These are phyloP conservation scores for Microsporum audouinii DNA, from an alignment of 2,329 filamentous ascomycete species.

Conservation along the genomic window DNA sequence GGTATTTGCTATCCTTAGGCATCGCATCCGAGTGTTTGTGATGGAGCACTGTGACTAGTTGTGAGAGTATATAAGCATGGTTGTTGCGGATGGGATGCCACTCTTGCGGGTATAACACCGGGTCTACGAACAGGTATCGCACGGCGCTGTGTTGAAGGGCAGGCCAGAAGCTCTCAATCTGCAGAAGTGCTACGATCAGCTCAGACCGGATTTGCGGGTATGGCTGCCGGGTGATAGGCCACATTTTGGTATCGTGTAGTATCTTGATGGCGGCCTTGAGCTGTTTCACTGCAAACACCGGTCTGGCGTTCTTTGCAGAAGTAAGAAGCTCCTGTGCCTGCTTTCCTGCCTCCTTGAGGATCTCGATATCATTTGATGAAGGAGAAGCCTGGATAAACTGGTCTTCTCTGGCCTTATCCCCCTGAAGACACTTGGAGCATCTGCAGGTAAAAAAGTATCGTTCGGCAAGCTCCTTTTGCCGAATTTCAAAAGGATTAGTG, in stretches of 20 bases:
- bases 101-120: conserved; percentile 38
- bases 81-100: conserved; percentile 46
- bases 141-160: conserved; percentile 44
- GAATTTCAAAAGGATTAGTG: conserved; percentile 40
- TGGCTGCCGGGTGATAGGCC: conserved; percentile 44
- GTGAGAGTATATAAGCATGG: conserved; percentile 30
- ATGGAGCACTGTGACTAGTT: conserved; percentile 18
- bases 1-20: conserved; percentile 16
- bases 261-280: conserved; percentile 32
- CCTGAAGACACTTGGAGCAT: conserved; percentile 41
- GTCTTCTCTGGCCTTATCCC: conserved; percentile 15
- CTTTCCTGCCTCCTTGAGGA: conserved; percentile 15
- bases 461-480: conserved; percentile 41
- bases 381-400: conserved; percentile 10
- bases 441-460: conserved; percentile 50
- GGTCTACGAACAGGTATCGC: conserved; percentile 42
- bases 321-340: conserved; percentile 21
- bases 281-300: conserved; percentile 23
- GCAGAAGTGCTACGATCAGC: conserved; percentile 40
- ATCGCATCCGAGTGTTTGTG: conserved; percentile 8
- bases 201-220: conserved; percentile 44
- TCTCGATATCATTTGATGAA: conserved; percentile 9
- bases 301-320: conserved; percentile 12
- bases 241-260: conserved; percentile 32
- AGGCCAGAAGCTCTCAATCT: conserved; percentile 31